These are phyloP conservation scores for Lecanicillium sp. DNA, from an alignment of 2,329 filamentous ascomycete species.

Conservation along the genomic window DNA sequence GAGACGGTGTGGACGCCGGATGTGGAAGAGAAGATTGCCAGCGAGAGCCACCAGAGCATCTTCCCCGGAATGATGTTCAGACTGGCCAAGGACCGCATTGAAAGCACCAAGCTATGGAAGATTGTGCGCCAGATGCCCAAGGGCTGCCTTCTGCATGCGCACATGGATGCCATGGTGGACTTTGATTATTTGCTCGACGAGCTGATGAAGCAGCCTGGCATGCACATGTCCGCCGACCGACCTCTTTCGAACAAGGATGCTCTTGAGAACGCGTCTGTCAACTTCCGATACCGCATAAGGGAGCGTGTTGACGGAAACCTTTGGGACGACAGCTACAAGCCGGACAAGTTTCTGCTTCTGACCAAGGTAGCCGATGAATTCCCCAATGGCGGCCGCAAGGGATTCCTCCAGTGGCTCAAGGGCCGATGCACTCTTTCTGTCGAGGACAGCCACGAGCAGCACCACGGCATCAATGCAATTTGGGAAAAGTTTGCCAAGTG, in stretches of 20 bases:
- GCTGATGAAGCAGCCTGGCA: constrained; percentile 62
- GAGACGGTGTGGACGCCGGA: constrained; percentile 67
- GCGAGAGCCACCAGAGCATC: constrained; percentile 53
- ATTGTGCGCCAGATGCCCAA: constrained; percentile 86
- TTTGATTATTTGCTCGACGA: constrained; percentile 71
- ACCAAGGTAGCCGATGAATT: constrained; percentile 63
- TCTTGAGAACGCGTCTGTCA: constrained; percentile 46
- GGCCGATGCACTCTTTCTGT: constrained; percentile 63
- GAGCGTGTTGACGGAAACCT: constrained; percentile 42
- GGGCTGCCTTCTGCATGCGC: constrained; percentile 76
- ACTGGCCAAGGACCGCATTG: constrained; percentile 78
- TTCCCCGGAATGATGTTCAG: constrained; percentile 93
- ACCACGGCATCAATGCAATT: constrained; percentile 74
- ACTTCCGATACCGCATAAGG: constrained; percentile 52
- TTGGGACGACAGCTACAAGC: constrained; percentile 59
- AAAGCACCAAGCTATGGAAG: constrained; percentile 74
- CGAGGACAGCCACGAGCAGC: constrained; percentile 68
- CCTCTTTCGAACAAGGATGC: constrained; percentile 47
- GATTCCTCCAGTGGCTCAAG: constrained; percentile 73
- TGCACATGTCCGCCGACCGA: constrained; percentile 59
- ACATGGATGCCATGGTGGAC: constrained; percentile 87
- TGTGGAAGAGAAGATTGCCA: constrained; percentile 62
- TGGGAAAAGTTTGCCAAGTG: constrained; percentile 75
- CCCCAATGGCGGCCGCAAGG: constrained; percentile 60
- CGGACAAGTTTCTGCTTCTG: constrained; percentile 50